Base-by-base conservation (phyloP, 2,329 filamentous ascomycete species). In the Epichloe gansuensis region DNA sequence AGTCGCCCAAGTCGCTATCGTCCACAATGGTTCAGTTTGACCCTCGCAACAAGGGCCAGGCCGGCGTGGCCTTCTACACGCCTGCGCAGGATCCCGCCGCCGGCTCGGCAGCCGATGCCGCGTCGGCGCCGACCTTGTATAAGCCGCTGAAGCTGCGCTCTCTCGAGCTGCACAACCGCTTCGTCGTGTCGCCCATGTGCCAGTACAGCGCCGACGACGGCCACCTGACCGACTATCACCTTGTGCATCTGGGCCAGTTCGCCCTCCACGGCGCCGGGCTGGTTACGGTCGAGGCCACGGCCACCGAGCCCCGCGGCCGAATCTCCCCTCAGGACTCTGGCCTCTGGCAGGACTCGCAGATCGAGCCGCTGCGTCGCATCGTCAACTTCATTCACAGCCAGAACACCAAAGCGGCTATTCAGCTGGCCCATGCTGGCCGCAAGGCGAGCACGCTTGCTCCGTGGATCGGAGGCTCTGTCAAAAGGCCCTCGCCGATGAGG, bases 281-380 rank as follows among this genome's bases (percentile, higher is more conserved):
- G 15, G 72, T 84, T 45, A 79, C 90, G 55, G 74, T 91, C 53
- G 91, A 95, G 71, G 88, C 90, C 25, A 91, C 87, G 1, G 75
- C 82, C 31, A 86, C 95, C 0, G 74, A 80, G 9, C 69, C 87
- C 6, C 82, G 90, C 59, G 90, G 90, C 31, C 80, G 91, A 50
- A 95, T 95, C 71, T 86, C 86, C 0, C 88, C 89, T 1, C 75
- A 91, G 65, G 87, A 91, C 65, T 70, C 73, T 13, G 89, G 91
- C 0, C 70, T 96, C 6, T 96, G 90, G 91, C 76, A 85, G 56
- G 91, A 95, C 66, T 81, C 77, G 31, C 91, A 96, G 66, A 84
- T 91, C 54, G 83, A 77, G 56, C 82, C 83, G 0, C 70, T 94
- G 53, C 78, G 76, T 63, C 77, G 79, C 54, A 77, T 91, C 46